phyloP scores from a whole-genome alignment of 2,329 filamentous ascomycete species.

The Incumbomyces delicatus region DNA sequence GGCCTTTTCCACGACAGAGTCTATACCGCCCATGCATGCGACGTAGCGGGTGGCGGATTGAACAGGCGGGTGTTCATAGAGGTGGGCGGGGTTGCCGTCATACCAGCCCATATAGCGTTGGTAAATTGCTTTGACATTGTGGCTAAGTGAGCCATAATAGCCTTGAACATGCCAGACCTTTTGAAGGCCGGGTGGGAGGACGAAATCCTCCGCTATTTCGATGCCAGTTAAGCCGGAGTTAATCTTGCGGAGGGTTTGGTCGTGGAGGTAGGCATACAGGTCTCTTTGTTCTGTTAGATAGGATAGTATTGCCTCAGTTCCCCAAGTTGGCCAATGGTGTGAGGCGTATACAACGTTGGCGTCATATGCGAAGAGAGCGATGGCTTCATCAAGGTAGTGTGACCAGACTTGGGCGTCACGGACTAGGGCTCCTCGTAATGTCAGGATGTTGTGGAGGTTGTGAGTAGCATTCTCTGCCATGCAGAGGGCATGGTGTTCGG shows the following conservation, averaged over 20 bases:
- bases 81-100: slow-evolving; percentile 26
- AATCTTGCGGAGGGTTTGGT: slow-evolving; percentile 32
- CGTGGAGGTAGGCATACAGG: slow-evolving; percentile 32
- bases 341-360: slow-evolving; percentile 29
- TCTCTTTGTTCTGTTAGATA: slow-evolving; percentile 30
- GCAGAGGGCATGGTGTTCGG: slow-evolving; percentile 28
- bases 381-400: slow-evolving; percentile 32
- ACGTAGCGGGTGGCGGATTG: slow-evolving; percentile 30
- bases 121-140: slow-evolving; percentile 34
- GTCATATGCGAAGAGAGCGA: slow-evolving; percentile 26
- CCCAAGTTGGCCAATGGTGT: slow-evolving; percentile 38
- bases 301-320: slow-evolving; percentile 18
- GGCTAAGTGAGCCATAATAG: slow-evolving; percentile 30
- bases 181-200: slow-evolving; percentile 26
- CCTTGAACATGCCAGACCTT: slow-evolving; percentile 25
- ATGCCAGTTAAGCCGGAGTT: slow-evolving; percentile 29
- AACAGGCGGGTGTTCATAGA: slow-evolving; percentile 29
- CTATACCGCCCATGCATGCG: slow-evolving; percentile 29
- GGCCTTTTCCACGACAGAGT: slow-evolving; percentile 25
- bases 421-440: slow-evolving; percentile 33
- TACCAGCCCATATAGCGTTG: slow-evolving; percentile 28
- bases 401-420: slow-evolving; percentile 34
- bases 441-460: slow-evolving; percentile 34
- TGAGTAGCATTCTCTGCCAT: slow-evolving; percentile 33
- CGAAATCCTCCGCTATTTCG: slow-evolving; percentile 33